phyloP scores from a whole-genome alignment of 257 asterid species.

The Anisodus acutangulus region DNA sequence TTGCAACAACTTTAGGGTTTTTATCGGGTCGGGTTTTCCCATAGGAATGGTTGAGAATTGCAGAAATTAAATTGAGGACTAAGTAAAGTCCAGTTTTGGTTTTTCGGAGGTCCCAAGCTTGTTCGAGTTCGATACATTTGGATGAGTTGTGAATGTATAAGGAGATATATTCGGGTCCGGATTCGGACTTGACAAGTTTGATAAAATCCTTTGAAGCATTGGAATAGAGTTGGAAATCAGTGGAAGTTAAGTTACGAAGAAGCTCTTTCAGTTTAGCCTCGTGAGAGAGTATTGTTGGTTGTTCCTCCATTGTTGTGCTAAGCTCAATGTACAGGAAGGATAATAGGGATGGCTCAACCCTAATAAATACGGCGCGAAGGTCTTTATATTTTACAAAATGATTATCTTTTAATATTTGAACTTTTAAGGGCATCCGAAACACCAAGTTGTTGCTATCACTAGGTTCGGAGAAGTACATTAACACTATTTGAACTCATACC shows the following conservation, averaged over 20 bases:
- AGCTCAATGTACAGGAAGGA: neutral
- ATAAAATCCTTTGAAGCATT: conserved; percentile 76
- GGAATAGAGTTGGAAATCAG: conserved; percentile 54
- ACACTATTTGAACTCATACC: too few species aligned
- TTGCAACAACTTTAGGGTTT: conserved; percentile 13
- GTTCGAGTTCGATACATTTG: conserved; percentile 63
- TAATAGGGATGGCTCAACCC: neutral
- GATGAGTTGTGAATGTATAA: conserved; percentile 54
- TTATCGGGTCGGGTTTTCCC: conserved; percentile 36
- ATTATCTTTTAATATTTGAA: too few species aligned
- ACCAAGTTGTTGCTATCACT: too few species aligned
- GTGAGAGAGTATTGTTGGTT: conserved; percentile 35
- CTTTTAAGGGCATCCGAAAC: too few species aligned
- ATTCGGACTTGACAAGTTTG: conserved; percentile 64
- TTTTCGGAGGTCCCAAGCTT: conserved; percentile 77
- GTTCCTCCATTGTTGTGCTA: conserved; percentile 11
- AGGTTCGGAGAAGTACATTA: too few species aligned
- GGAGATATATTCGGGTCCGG: conserved; percentile 53
- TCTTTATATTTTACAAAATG: too few species aligned
- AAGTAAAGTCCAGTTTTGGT: conserved; percentile 59
- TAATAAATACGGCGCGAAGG: too few species aligned
- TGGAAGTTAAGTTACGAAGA: conserved; percentile 70
- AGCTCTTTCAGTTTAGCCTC: conserved; percentile 78
- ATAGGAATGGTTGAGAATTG: conserved; percentile 48
- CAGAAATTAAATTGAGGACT: conserved; percentile 61